A percentile compares a stretch with the other conserved stretches of the same genome.
Evolutionary conservation across 2,329 filamentous ascomycete genomes (phyloP).

Genomic region (Xylaria sp.): DNA sequence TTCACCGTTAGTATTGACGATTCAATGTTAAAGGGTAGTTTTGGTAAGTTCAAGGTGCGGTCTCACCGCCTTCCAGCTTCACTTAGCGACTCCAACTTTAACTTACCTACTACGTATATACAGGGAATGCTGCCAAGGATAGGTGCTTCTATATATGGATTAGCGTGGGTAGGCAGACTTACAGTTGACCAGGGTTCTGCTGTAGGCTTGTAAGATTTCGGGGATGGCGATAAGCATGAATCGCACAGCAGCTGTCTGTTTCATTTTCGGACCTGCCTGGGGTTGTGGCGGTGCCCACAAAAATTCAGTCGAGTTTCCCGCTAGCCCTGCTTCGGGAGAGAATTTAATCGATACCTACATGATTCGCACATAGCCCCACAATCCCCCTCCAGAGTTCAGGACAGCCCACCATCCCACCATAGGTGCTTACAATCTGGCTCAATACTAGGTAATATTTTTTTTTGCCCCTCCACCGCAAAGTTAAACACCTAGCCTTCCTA

Average conservation of each 20-base stretch:
- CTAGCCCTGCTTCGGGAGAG: not conserved
- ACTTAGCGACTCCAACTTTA: not conserved
- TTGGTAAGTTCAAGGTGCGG: not conserved
- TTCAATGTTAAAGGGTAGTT: not conserved
- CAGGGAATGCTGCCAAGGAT: not conserved
- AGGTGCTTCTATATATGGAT: not conserved
- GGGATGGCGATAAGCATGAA: slow-evolving; percentile 16
- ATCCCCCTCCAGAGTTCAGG: slow-evolving; percentile 7
- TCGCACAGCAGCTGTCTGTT: not conserved
- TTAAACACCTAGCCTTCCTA: not conserved
- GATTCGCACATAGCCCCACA: slow-evolving; percentile 28
- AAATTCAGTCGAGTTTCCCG: slow-evolving; percentile 1
- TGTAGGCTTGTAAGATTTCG: not conserved
- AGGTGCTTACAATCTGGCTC: slow-evolving; percentile 2
- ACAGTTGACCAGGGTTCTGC: not conserved
- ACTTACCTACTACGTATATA: not conserved
- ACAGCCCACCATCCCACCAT: slow-evolving; percentile 36
- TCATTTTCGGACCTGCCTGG: not conserved
- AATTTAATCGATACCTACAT: slow-evolving; percentile 22
- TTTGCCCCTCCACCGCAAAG: slow-evolving; percentile 35
- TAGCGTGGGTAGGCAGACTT: not conserved
- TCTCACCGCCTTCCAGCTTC: slow-evolving; percentile 7
- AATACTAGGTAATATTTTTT: no score
- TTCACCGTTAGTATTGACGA: no score
- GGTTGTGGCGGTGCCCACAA: slow-evolving; percentile 14